phyloP scores from a whole-genome alignment of 768 basidiomycete species.

The Agrocybe pediades region DNA sequence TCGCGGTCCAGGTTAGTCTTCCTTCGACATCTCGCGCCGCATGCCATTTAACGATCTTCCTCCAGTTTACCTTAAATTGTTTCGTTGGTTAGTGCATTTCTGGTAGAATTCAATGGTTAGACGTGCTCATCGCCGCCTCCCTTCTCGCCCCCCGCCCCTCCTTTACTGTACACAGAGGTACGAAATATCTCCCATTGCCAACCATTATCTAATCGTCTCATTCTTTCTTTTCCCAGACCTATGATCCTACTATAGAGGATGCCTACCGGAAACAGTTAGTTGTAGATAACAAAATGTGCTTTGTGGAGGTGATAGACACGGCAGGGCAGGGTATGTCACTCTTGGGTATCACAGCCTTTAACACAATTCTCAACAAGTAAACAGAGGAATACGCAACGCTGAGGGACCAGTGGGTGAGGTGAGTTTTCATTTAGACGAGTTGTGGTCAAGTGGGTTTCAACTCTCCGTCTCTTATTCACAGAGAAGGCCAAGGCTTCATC shows the following conservation, averaged over 20 bases:
- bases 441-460: slow-evolving; percentile 11
- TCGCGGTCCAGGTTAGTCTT: slow-evolving; percentile 86
- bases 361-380: slow-evolving; percentile 18
- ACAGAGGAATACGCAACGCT: slow-evolving; percentile 96
- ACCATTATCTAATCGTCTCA: slow-evolving; percentile 13
- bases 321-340: slow-evolving; percentile 85
- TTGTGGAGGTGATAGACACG: slow-evolving; percentile 96
- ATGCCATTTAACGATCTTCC: slow-evolving; percentile 5
- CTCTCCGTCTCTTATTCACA: slow-evolving; percentile 29
- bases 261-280: slow-evolving; percentile 95
- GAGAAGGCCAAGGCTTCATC: slow-evolving; percentile 97
- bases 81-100: slow-evolving; percentile 77
- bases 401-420: slow-evolving; percentile 98
- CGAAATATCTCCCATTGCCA: slow-evolving; percentile 14
- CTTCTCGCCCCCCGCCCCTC: slow-evolving; percentile 4
- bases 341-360: neutral
- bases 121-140: slow-evolving; percentile 4
- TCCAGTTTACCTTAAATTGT: slow-evolving; percentile 91
- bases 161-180: slow-evolving; percentile 51
- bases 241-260: slow-evolving; percentile 98
- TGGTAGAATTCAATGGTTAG: slow-evolving; percentile 6
- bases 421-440: slow-evolving; percentile 30
- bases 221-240: slow-evolving; percentile 58
- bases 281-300: slow-evolving; percentile 94
- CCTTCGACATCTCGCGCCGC: slow-evolving; percentile 1